Evolutionary conservation across 2,329 filamentous ascomycete species (phyloP), one percentile per base, ranked within the genome.

Genomic region (Metarhizium anisopliae): DNA sequence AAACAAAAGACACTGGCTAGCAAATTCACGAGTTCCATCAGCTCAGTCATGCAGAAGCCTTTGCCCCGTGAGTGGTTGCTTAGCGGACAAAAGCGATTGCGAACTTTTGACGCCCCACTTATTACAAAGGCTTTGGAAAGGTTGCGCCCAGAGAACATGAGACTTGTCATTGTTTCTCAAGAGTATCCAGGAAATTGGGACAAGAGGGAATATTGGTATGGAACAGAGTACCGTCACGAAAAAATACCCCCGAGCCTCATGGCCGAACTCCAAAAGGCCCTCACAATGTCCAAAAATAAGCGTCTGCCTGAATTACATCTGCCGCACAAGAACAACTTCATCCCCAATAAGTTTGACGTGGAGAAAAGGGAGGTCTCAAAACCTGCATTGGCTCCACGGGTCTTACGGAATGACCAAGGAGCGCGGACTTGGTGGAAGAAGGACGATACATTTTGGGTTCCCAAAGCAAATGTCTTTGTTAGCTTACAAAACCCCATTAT

Each of bases 391-490:
- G 78, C 84, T 0, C 94, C 94, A 0, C 87, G 85, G 58, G 77
- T 99, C 29, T 86, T 99, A 59, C 85, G 92, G 61, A 91, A 95
- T 63, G 93, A 96, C 62, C 79, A 85, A 6, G 75, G 84, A 38
- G 85, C 89, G 1, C 85, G 92, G 35, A 87, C 90, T 2, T 99
- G 94, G 94, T 96, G 86, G 77, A 99, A 99, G 77, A 97, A 97
- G 73, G 94, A 99, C 65, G 94, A 99, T 64, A 91, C 86, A 0
- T 99, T 97, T 72, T 97, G 93, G 92, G 94, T 97, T 10, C 94
- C 94, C 8, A 96, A 95, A 70, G 94, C 90, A 3, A 94, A 91
- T 57, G 76, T 97, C 18, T 82, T 91, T 61, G 83, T 96, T 60
- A 90, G 86, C 62, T 79, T 95, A 61, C 83, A 86, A 63, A 95